Evolutionary conservation across 208 protist species (phyloP).

Genomic region (Tetramitus jugosus): DNA sequence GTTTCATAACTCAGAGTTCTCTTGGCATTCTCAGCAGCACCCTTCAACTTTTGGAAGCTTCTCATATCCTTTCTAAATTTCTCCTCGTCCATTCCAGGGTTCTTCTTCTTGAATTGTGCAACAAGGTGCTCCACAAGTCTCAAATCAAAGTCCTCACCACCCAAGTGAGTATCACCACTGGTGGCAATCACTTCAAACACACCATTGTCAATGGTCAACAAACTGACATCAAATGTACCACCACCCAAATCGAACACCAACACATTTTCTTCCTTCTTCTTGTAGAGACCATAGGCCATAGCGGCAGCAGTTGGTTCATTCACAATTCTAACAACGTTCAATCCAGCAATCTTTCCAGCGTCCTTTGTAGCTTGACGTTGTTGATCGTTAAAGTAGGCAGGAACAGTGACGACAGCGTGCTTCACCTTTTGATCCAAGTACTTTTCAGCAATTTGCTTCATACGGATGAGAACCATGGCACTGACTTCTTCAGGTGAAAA

Average conservation of each 20-base stretch:
- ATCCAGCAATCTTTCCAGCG: slow-evolving; percentile 88
- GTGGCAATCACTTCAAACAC: slow-evolving; percentile 90
- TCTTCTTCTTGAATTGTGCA: background rate
- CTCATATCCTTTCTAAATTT: slow-evolving; percentile 55
- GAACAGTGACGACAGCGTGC: slow-evolving; percentile 94
- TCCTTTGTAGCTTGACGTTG: slow-evolving; percentile 95
- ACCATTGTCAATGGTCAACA: slow-evolving; percentile 87
- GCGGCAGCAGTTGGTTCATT: slow-evolving; percentile 96
- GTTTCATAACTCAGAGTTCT: slow-evolving; percentile 63
- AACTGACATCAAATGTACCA: slow-evolving; percentile 97
- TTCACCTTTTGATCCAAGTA: slow-evolving; percentile 72
- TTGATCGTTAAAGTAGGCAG: slow-evolving; percentile 97
- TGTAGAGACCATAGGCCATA: slow-evolving; percentile 90
- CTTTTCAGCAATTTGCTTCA: slow-evolving; percentile 91
- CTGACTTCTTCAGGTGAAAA: slow-evolving; percentile 89
- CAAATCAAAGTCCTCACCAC: slow-evolving; percentile 93
- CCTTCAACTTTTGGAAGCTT: slow-evolving; percentile 56
- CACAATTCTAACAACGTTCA: slow-evolving; percentile 94
- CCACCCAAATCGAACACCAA: slow-evolving; percentile 97
- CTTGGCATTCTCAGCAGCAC: slow-evolving; percentile 83
- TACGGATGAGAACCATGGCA: slow-evolving; percentile 86
- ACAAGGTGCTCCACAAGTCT: slow-evolving; percentile 73
- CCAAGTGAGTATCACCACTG: slow-evolving; percentile 89
- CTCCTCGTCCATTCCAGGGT: slow-evolving; percentile 79
- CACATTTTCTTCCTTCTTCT: slow-evolving; percentile 79